Evolutionary conservation across 2,329 filamentous ascomycete genomes (phyloP), one percentile per base, ranked within the genome.

Genomic region (Sarocladium brachiariae): DNA sequence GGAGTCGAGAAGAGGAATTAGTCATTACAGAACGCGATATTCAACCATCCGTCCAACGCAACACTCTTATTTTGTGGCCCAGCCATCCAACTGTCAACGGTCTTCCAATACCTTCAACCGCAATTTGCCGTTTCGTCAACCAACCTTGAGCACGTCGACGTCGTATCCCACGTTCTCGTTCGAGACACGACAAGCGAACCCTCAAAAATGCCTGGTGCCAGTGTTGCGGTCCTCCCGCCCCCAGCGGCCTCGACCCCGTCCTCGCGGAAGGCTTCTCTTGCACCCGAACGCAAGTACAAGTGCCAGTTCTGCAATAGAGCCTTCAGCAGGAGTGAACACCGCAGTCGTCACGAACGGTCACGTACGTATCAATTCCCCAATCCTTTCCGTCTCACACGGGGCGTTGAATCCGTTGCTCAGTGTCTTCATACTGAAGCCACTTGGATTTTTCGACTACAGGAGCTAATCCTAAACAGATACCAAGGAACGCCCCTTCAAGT

Each of bases 401-500:
- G n/a, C n/a, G n/a, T n/a, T n/a, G n/a, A n/a, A n/a, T n/a, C n/a
- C n/a, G n/a, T n/a, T n/a, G n/a, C n/a, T n/a, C n/a, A n/a, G n/a
- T n/a, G n/a, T n/a, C n/a, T n/a, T n/a, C n/a, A n/a, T n/a, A n/a
- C n/a, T n/a, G n/a, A n/a, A n/a, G n/a, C n/a, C n/a, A n/a, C n/a
- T n/a, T n/a, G n/a, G n/a, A n/a, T n/a, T n/a, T n/a, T n/a, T n/a
- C n/a, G n/a, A n/a, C n/a, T n/a, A n/a, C n/a, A n/a, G 4, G 14
- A 25, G 21, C 43, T 47, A n/a, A 45, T 25, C 52, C 33, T 34
- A 46, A 52, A 54, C 70, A 97, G 92, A 97, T 70, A 99, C 93
- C 57, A 99, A 99, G 73, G 93, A 97, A 72, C 86, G 93, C 56
- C 93, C 93, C 33, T 99, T 99, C 80, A 97, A 97, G 70, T 99